phyloP scores from a whole-genome alignment of 2,329 filamentous ascomycete species.

The Colletotrichum sp. region DNA sequence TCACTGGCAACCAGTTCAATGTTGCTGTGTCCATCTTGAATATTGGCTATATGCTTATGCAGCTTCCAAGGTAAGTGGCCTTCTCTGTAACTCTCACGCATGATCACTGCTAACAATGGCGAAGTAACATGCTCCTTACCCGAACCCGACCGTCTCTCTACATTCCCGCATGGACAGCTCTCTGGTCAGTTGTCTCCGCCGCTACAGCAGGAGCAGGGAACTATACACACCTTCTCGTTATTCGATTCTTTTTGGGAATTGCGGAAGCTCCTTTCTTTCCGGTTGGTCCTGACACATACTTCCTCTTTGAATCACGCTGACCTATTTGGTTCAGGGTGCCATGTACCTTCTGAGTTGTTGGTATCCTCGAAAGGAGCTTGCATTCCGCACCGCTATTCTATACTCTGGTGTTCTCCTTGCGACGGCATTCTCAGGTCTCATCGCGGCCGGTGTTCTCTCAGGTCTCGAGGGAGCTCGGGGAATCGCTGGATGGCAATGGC shows the following conservation, averaged over 20 bases:
- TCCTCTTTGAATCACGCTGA: neutral
- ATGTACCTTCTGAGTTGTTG: slow-evolving; percentile 65
- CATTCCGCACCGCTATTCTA: slow-evolving; percentile 44
- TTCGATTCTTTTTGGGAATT: neutral
- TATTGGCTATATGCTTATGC: neutral
- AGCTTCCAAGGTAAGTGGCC: neutral
- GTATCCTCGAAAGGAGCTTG: slow-evolving; percentile 74
- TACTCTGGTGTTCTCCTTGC: neutral
- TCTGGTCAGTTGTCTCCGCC: neutral
- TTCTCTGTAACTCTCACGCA: neutral
- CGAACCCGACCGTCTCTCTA: slow-evolving; percentile 17
- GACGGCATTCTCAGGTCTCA: neutral
- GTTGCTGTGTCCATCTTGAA: neutral
- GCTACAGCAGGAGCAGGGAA: slow-evolving; percentile 3
- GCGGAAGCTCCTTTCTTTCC: slow-evolving; percentile 7
- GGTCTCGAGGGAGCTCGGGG: neutral
- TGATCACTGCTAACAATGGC: neutral
- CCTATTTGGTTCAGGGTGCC: neutral
- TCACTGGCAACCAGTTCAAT: neutral
- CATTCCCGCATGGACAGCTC: slow-evolving; percentile 13
- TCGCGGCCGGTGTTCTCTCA: slow-evolving; percentile 24
- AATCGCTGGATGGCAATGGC: neutral
- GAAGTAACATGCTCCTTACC: slow-evolving; percentile 22
- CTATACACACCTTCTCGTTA: neutral
- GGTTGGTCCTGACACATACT: neutral